phyloP scores from a whole-genome alignment of 257 asterid genomes.

The Primulina huaijiensis region DNA sequence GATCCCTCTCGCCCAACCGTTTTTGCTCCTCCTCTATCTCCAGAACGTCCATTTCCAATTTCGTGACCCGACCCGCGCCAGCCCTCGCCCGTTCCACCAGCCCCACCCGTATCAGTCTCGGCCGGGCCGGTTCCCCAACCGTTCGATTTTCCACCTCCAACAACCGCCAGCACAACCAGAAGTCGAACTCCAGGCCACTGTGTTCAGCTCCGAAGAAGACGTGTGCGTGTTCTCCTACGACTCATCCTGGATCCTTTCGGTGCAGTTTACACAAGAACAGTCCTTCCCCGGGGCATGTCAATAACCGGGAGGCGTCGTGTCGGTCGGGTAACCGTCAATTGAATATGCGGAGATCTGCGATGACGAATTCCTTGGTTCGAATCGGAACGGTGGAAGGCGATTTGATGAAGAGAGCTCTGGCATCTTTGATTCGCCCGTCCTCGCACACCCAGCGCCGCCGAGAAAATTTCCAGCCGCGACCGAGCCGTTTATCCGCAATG shows the following conservation, averaged over 20 bases:
- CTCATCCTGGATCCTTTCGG: constrained; percentile 69
- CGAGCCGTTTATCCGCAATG: constrained; percentile 75
- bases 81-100: constrained; percentile 53
- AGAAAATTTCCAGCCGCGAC: constrained; percentile 62
- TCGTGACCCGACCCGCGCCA: constrained; percentile 28
- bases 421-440: constrained; percentile 84
- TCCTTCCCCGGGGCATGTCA: constrained; percentile 20
- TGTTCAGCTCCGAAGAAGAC: constrained; percentile 45
- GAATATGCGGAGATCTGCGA: constrained; percentile 89
- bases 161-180: constrained; percentile 47
- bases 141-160: constrained; percentile 54
- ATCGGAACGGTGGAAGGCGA: constrained; percentile 96
- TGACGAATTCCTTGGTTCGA: constrained; percentile 92
- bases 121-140: constrained; percentile 67
- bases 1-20: constrained; percentile 67
- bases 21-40: constrained; percentile 68
- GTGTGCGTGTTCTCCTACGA: constrained; percentile 63
- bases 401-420: constrained; percentile 68
- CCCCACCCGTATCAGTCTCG: constrained; percentile 73
- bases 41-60: constrained; percentile 37
- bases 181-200: constrained; percentile 33
- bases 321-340: constrained; percentile 47
- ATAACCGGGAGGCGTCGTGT: constrained; percentile 35
- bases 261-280: constrained; percentile 56
- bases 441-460: constrained; percentile 78